Conservation (phyloP, 345 rosid species). For the Turnera subulata region DNA sequence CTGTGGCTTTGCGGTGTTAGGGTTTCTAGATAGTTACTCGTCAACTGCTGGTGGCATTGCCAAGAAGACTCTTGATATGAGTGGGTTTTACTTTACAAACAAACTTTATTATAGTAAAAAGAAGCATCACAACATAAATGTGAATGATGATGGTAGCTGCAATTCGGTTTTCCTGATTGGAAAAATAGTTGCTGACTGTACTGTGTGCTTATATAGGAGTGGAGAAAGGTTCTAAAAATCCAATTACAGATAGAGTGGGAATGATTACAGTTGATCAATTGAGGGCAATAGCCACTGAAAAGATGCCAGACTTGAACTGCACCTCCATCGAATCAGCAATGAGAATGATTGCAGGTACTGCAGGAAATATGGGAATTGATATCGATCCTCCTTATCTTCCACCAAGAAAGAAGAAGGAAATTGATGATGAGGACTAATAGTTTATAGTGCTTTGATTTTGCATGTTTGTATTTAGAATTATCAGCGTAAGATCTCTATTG, state of each 20-base stretch:
- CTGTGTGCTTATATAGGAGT: constrained; percentile 43
- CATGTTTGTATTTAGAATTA: constrained; percentile 4
- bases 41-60: too few relatives aligned
- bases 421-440: constrained; percentile 19
- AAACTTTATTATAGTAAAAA: neutral
- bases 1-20: too few relatives aligned
- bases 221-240: constrained; percentile 83
- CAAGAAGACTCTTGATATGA: neutral
- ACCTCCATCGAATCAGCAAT: constrained; percentile 71
- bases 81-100: neutral
- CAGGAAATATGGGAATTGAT: constrained; percentile 86
- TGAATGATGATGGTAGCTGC: neutral
- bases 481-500: too few relatives aligned
- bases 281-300: constrained; percentile 62
- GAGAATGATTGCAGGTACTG: constrained; percentile 94
- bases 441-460: neutral
- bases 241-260: constrained; percentile 66
- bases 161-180: neutral
- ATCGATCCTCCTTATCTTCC: constrained; percentile 83
- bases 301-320: constrained; percentile 80
- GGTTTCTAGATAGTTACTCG: neutral
- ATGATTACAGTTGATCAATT: constrained; percentile 62
- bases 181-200: constrained; percentile 3
- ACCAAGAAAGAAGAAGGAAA: constrained; percentile 55
- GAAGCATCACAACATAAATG: too few relatives aligned